These are phyloP conservation scores for Phytopythium delawarense DNA, from an alignment of 352 stramenopile genomes.

Conservation along the genomic window DNA sequence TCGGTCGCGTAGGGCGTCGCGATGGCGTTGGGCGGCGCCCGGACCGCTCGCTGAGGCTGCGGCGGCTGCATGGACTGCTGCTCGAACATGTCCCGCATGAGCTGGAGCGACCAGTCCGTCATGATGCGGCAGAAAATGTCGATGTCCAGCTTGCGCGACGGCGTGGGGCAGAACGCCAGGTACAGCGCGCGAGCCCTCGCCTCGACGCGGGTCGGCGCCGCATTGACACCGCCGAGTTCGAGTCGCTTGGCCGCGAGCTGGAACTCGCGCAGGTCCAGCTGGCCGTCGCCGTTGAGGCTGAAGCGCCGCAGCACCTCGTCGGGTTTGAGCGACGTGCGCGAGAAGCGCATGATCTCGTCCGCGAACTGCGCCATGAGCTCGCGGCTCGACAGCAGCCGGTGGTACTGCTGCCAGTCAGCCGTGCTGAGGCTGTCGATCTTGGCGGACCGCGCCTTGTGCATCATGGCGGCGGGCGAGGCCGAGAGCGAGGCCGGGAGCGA, in stretches of 20 bases:
- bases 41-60: slow-evolving; percentile 3
- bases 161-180: slow-evolving; percentile 60
- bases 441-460: slow-evolving; percentile 49
- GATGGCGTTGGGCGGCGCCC: slow-evolving; percentile 10
- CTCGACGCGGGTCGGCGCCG: background rate
- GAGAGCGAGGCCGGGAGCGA: background rate
- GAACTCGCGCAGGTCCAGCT: slow-evolving; percentile 74
- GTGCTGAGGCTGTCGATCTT: slow-evolving; percentile 84
- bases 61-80: slow-evolving; percentile 16
- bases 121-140: slow-evolving; percentile 81
- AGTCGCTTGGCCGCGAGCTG: slow-evolving; percentile 67
- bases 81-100: slow-evolving; percentile 44
- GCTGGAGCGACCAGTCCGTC: slow-evolving; percentile 66
- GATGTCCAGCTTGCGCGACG: slow-evolving; percentile 69
- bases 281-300: slow-evolving; percentile 70
- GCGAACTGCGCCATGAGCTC: slow-evolving; percentile 58
- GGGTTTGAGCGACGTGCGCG: slow-evolving; percentile 52
- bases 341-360: slow-evolving; percentile 57
- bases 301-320: slow-evolving; percentile 69
- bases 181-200: slow-evolving; percentile 39
- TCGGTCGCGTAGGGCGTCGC: slow-evolving; percentile 50
- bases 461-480: slow-evolving; percentile 12
- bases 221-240: slow-evolving; percentile 32
- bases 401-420: slow-evolving; percentile 68
- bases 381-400: slow-evolving; percentile 53